Base-by-base conservation (phyloP, 2,329 filamentous ascomycete species). In the Huntiella moniliformis region DNA sequence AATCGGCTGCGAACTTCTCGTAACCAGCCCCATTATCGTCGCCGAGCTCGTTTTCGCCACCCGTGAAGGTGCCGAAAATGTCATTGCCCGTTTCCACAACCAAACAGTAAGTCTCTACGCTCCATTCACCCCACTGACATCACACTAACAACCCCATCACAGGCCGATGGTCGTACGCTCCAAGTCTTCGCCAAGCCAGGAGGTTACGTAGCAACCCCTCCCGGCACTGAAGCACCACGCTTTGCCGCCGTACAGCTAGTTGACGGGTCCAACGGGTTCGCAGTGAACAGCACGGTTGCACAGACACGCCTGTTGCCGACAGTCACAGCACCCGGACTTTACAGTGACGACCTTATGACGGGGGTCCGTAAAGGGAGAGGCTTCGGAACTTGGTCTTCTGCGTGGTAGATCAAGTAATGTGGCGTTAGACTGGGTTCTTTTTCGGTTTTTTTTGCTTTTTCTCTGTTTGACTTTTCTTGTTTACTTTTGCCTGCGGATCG, bases 21-120 rank as follows among this genome's bases (percentile, higher is more conserved):
- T 79, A 56, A 68, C 76, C 3, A 63, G 65, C 22, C 83, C 84
- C 0, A 77, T 79, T 3, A 74, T 91, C 44, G 77, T 86, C 56
- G 80, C 79, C 16, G 83, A 91, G 62, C 74, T 91, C 57, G 68
- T 78, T 4, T 86, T 88, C 56, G 70, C 76, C 51, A 77, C 74
- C 49, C 76, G 73, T 54, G 74, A 81, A 51, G 80, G 79, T 35
- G 83, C 81, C 3, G 77, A 88, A 54, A 72, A 70, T 35, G 79
- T 86, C 13, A 79, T 88, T 55, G 67, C 72, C 49, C 82, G 71
- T 3, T 88, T 88, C 60, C 79, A 91, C 61, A 77, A 81, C 57
- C 78, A 85, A 64, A 84, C 75, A 57, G 82, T 83, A 58, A 53
- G 75, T 28, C 46, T 5, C 13, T 32, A 18, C 8, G 13, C 36